Percentiles rank a stretch among this genome's conserved stretches.
phyloP scores from a whole-genome alignment of 768 basidiomycete genomes.

The Mycena maculata region DNA sequence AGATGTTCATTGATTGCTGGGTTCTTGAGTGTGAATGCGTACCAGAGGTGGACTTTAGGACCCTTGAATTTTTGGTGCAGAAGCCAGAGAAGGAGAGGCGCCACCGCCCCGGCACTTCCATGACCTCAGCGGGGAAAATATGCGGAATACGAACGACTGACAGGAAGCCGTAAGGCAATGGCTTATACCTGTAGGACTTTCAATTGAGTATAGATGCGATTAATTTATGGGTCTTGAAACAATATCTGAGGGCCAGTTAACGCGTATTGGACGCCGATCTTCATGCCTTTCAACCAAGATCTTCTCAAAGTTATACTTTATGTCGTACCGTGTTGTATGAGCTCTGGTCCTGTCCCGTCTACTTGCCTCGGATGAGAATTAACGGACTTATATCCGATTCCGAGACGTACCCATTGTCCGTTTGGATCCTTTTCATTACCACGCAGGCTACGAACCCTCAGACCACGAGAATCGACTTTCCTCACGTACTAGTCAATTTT shows the following conservation, averaged over 20 bases:
- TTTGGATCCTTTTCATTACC: conserved; percentile 12
- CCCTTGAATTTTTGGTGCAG: conserved; percentile 9
- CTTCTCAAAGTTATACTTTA: too few species aligned
- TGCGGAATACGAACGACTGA: not conserved
- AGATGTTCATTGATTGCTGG: not conserved
- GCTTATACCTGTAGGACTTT: not conserved
- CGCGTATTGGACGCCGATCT: conserved; percentile 14
- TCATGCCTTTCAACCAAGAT: too few species aligned
- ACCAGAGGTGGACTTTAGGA: conserved; percentile 7
- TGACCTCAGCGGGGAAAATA: not conserved
- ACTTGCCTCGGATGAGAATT: not conserved
- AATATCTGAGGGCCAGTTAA: not conserved
- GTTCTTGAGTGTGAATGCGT: not conserved
- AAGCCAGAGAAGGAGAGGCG: conserved; percentile 5
- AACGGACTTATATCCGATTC: not conserved
- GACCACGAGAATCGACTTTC: too few species aligned
- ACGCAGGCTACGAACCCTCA: not conserved
- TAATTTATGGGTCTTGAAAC: not conserved
- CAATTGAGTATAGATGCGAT: not conserved
- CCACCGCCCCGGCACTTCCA: not conserved
- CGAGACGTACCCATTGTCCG: not conserved
- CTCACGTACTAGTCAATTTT: conserved; percentile 15
- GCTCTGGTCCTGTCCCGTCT: conserved; percentile 15
- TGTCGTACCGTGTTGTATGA: conserved; percentile 19
- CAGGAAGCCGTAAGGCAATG: conserved; percentile 7